These are phyloP conservation scores for Aspergillus amoenus DNA, from an alignment of 2,329 filamentous ascomycete genomes.

Conservation along the genomic window DNA sequence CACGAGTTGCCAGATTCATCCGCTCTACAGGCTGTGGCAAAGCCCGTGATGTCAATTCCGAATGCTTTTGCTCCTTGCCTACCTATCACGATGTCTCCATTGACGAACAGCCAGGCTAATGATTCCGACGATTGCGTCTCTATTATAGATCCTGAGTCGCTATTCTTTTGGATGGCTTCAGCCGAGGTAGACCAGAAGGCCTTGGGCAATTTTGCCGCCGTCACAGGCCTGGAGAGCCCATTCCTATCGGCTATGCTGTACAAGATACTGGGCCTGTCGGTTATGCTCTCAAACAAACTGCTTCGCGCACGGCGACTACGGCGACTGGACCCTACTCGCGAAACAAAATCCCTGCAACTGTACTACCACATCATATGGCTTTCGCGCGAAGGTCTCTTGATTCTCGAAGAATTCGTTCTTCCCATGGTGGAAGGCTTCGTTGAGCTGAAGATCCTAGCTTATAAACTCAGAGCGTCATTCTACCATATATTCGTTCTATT, in stretches of 20 bases:
- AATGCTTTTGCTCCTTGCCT: not conserved
- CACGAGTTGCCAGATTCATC: not conserved
- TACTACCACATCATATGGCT: constrained; percentile 96
- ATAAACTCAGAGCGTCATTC: constrained; percentile 90
- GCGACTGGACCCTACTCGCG: constrained; percentile 73
- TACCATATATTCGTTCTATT: constrained; percentile 97
- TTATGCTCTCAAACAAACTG: constrained; percentile 81
- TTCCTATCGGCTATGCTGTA: constrained; percentile 75
- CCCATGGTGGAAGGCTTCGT: constrained; percentile 76
- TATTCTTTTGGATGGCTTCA: constrained; percentile 73
- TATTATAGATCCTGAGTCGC: constrained; percentile 29
- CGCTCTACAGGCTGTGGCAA: not conserved
- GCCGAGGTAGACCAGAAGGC: constrained; percentile 98
- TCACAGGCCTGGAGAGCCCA: constrained; percentile 73
- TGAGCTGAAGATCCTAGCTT: constrained; percentile 84
- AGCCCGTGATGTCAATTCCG: not conserved
- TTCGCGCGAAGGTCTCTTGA: constrained; percentile 81
- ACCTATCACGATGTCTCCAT: not conserved
- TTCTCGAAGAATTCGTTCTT: constrained; percentile 82
- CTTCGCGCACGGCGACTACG: constrained; percentile 80
- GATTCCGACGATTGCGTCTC: constrained; percentile 24
- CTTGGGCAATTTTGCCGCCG: constrained; percentile 81
- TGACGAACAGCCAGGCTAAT: constrained; percentile 29
- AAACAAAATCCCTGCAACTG: constrained; percentile 76
- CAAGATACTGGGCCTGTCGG: constrained; percentile 86